Base-by-base conservation (phyloP, 768 basidiomycete species). In the Lactarius pseudohatsudake region DNA sequence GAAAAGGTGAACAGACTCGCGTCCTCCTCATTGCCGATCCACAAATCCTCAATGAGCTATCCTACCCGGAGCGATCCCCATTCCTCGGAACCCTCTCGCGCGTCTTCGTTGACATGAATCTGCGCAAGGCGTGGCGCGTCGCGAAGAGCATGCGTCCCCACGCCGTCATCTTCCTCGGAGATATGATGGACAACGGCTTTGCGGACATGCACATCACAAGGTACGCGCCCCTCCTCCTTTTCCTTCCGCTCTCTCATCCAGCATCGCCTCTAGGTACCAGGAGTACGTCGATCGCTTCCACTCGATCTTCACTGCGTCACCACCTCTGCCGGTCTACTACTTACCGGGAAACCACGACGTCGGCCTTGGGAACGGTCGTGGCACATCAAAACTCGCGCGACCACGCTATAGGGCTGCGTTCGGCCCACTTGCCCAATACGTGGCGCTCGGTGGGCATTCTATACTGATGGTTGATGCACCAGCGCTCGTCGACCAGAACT, bases 291-390 rank as follows among this genome's bases (percentile, higher is more conserved):
- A 73, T 26, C 83, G 89, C 57, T 97, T 93, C 79, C 81, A 79
- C 64, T 78, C 78, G 55, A 93, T 94, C 40, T 96, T 96, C 77
- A 76, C 79, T 26, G 75, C 82, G 7, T 70, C 79, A 11, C 69
- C 75, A 8, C 70, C 72, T 20, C 78, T 84, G 3, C 87, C 89
- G 0, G 78, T 81, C 65, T 89, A 87, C 75, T 90, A 86, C 73
- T 81, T 96, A 34, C 89, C 94, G 3, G 96, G 96, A 7, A 98
- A 98, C 74, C 94, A 95, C 73, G 96, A 98, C 72, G 81, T 90
- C 40, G 92, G 91, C 30, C 73, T 80, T 18, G 77, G 78, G 15
- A 63, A 70, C 20, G 66, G 71, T 6, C 18, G 62, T 20, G 64
- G 64, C 28, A 79, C 78, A 41, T 74, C 74, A 13, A 55, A 64